These are phyloP conservation scores for Amoebophrya sp. DNA, from an alignment of 169 alveolate genomes.

Conservation along the genomic window DNA sequence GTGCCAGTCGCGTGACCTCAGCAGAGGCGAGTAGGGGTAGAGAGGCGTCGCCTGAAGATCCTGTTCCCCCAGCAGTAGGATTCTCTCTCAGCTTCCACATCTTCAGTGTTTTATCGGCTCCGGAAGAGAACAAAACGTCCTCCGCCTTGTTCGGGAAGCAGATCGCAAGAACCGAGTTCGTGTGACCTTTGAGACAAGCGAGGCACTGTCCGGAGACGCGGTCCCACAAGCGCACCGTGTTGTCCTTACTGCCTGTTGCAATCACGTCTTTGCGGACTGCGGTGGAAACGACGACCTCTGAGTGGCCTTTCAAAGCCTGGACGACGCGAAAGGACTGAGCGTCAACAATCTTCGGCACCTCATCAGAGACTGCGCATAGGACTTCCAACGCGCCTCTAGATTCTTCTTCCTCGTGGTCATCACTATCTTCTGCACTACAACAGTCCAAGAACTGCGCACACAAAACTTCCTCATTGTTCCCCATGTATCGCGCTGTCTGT, in stretches of 20 bases:
- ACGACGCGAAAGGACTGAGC: neutral
- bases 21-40: neutral
- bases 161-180: neutral
- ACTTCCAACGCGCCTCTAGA: neutral
- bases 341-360: neutral
- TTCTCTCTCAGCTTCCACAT: constrained; percentile 52
- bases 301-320: neutral
- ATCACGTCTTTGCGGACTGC: neutral
- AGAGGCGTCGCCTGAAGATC: neutral
- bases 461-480: neutral
- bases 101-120: constrained; percentile 62
- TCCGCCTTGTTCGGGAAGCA: neutral
- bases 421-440: too few species aligned
- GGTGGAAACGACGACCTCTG: neutral
- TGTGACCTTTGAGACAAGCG: neutral
- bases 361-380: neutral
- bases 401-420: too few species aligned
- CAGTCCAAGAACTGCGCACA: neutral
- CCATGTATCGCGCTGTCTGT: neutral
- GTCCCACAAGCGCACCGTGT: neutral
- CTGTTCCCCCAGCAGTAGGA: neutral
- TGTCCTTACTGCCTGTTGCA: neutral
- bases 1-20: neutral
- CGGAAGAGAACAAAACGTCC: constrained; percentile 42
- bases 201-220: neutral